Evolutionary conservation across 2,329 filamentous ascomycete genomes (phyloP), one percentile per base, ranked within the genome.

Genomic region (Fusarium palustre): DNA sequence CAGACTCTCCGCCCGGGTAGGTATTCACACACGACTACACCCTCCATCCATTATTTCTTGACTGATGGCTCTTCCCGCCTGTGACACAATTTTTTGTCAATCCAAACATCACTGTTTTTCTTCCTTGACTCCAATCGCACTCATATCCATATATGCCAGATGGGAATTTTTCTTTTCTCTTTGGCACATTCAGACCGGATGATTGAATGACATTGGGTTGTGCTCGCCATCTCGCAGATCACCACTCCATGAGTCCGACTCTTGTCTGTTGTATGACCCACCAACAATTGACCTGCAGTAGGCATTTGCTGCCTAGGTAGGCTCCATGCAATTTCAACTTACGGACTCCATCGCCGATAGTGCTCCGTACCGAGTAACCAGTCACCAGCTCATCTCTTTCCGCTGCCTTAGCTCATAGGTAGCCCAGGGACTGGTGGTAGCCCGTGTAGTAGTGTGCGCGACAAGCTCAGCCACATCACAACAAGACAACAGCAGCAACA

Each of bases 201-300:
- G n/a, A 33, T 22, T 28, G 22, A 18, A 28, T 25, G 46, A 41
- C 30, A 49, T 47, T 54, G 52, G 33, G 49, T 55, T 64, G 43
- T 46, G 36, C 72, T 73, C 9, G 34, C 36, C 70, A 71, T 71
- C 71, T 70, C 53, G 65, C 59, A 65, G 64, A 56, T 73, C 63
- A 56, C 58, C 53, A 55, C 43, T n/a, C n/a, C n/a, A n/a, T 54
- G 42, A 20, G 48, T 50, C 48, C 36, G 48, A 50, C 48, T 48
- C 43, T 60, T 38, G 47, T 25, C 45, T 54, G 33, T 49, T 66
- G 54, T 50, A 34, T 47, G 56, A 54, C 60, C 72, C 72, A 70
- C 69, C 48, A 45, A 54, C 53, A 59, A 28, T 66, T 64, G 55
- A 59, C 62, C 50, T 71, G 70, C 71, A 70, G 30, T 31, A 43